These are phyloP conservation scores for Corynascus novoguineensis DNA, from an alignment of 495 filamentous ascomycete genomes.

Conservation along the genomic window DNA sequence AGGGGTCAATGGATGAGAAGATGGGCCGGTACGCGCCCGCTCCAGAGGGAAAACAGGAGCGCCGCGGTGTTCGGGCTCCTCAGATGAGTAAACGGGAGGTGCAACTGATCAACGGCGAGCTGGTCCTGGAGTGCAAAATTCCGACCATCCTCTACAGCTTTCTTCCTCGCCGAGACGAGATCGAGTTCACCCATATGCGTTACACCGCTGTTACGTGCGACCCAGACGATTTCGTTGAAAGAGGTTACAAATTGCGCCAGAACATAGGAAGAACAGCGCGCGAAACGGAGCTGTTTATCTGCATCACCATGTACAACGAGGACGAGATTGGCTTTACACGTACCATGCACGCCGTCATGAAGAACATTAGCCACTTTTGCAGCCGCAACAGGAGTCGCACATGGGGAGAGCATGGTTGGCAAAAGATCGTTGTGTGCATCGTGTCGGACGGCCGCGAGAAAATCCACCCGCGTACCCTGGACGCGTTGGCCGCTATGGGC, in stretches of 20 bases:
- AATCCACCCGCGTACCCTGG: slow-evolving; percentile 87
- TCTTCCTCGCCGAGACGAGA: slow-evolving; percentile 81
- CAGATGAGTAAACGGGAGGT: slow-evolving; percentile 94
- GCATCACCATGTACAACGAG: slow-evolving; percentile 99
- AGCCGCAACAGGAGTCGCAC: slow-evolving; percentile 85
- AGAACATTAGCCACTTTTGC: slow-evolving; percentile 95
- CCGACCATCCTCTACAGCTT: slow-evolving; percentile 96
- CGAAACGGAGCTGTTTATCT: slow-evolving; percentile 98
- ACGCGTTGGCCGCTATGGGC: slow-evolving; percentile 94
- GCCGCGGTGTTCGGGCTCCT: slow-evolving; percentile 74
- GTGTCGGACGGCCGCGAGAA: slow-evolving; percentile 91
- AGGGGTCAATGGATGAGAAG: slow-evolving; percentile 49
- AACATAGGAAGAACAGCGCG: slow-evolving; percentile 78
- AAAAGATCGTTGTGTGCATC: slow-evolving; percentile 98
- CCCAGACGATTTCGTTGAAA: slow-evolving; percentile 83
- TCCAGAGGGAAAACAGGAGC: slow-evolving; percentile 75
- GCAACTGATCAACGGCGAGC: slow-evolving; percentile 89
- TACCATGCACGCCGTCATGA: slow-evolving; percentile 99
- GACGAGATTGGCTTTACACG: slow-evolving; percentile 93
- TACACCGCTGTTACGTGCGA: slow-evolving; percentile 99
- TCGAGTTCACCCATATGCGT: slow-evolving; percentile 99
- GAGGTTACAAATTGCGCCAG: slow-evolving; percentile 93
- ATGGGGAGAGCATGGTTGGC: slow-evolving; percentile 97
- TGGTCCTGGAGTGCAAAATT: slow-evolving; percentile 98
- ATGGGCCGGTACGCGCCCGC: slow-evolving; percentile 79